These are phyloP conservation scores for Trichoderma harzianum DNA, from an alignment of 2,329 filamentous ascomycete genomes.

Conservation along the genomic window DNA sequence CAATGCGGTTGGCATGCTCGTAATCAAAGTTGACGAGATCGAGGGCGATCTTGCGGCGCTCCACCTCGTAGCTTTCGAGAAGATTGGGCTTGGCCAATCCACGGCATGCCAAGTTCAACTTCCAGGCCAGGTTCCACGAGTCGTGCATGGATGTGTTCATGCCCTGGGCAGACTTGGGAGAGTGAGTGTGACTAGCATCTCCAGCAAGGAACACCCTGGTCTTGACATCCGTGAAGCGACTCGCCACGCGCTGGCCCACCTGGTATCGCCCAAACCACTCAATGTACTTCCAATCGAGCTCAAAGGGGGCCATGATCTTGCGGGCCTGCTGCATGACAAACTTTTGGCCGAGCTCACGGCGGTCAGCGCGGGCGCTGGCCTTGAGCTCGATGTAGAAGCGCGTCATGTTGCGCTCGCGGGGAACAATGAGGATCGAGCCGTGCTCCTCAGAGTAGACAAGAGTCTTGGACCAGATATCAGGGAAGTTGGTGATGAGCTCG, in stretches of 20 bases:
- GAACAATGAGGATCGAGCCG: conserved; percentile 63
- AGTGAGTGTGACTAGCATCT: conserved; percentile 54
- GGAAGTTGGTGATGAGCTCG: conserved; percentile 49
- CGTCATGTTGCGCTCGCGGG: conserved; percentile 60
- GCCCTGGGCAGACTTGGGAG: conserved; percentile 65
- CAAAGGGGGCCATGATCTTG: conserved; percentile 65
- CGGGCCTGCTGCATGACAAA: conserved; percentile 61
- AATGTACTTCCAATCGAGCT: conserved; percentile 59
- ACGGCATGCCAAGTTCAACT: conserved; percentile 46
- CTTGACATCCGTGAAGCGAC: conserved; percentile 51
- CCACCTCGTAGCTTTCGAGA: conserved; percentile 48
- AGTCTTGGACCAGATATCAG: conserved; percentile 56
- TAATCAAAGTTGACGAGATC: conserved; percentile 64
- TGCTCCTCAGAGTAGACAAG: conserved; percentile 54
- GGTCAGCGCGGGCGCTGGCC: conserved; percentile 47
- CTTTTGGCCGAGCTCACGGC: conserved; percentile 61
- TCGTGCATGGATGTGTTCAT: conserved; percentile 74
- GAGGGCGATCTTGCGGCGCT: conserved; percentile 58
- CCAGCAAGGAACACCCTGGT: conserved; percentile 67
- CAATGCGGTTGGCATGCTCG: conserved; percentile 55
- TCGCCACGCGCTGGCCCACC: conserved; percentile 63
- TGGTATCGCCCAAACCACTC: conserved; percentile 56
- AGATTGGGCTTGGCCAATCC: conserved; percentile 42
- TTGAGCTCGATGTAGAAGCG: conserved; percentile 63
- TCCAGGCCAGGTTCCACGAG: conserved; percentile 55